Conservation (phyloP, 148 eudicot species). For the Silene uniflora region DNA sequence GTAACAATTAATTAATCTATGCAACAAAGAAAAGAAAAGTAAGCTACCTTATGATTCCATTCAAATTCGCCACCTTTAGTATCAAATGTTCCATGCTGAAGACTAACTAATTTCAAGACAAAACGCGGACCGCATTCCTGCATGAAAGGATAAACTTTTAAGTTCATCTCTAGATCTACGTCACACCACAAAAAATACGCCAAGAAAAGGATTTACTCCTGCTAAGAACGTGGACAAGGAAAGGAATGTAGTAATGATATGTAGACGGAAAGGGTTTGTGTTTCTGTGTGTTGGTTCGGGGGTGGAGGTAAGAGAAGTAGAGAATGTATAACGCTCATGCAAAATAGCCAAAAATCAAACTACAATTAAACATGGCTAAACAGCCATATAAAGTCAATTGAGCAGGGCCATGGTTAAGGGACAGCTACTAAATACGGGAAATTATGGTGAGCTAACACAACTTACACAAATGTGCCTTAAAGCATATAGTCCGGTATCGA, state of each 20-base stretch:
- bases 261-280: too few relatives aligned
- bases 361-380: neutral
- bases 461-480: neutral
- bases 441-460: neutral
- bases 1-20: too few relatives aligned
- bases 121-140: slow-evolving; percentile 98
- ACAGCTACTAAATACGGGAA: neutral
- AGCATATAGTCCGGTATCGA: neutral
- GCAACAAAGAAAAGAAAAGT: neutral
- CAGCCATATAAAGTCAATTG: neutral
- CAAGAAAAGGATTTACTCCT: neutral
- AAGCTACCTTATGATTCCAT: slow-evolving; percentile 86
- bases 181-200: neutral
- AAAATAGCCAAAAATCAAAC: too few relatives aligned
- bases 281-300: too few relatives aligned
- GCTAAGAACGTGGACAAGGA: too few relatives aligned
- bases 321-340: too few relatives aligned
- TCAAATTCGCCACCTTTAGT: slow-evolving; percentile 78
- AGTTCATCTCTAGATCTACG: neutral
- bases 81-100: slow-evolving; percentile 95
- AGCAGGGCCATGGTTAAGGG: neutral
- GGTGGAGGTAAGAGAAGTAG: too few relatives aligned
- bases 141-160: slow-evolving; percentile 8
- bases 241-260: too few relatives aligned
- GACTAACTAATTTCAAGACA: slow-evolving; percentile 63